These are phyloP conservation scores for Syncephalastrum contaminatum DNA, from an alignment of 371 early-diverging fungal genomes.

Conservation along the genomic window DNA sequence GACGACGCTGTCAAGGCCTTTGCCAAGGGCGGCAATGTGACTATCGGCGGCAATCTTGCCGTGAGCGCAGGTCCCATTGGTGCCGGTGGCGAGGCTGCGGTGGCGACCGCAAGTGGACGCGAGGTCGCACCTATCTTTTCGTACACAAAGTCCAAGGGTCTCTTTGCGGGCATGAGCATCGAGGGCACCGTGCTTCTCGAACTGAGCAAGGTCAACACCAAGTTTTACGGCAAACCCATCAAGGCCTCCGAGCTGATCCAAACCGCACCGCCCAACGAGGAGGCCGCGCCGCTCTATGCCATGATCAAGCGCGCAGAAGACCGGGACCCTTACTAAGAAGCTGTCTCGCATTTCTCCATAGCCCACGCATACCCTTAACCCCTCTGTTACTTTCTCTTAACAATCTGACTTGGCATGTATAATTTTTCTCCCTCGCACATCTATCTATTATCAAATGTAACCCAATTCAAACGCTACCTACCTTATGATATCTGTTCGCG, in stretches of 20 bases:
- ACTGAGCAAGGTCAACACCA: slow-evolving; percentile 52
- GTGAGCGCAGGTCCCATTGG: slow-evolving; percentile 84
- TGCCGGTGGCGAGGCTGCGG: slow-evolving; percentile 73
- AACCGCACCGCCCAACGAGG: slow-evolving; percentile 23
- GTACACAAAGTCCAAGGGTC: slow-evolving; percentile 74
- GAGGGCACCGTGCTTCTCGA: slow-evolving; percentile 60
- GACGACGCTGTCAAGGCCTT: slow-evolving; percentile 80
- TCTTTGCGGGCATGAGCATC: slow-evolving; percentile 68
- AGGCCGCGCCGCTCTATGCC: slow-evolving; percentile 35
- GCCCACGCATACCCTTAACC: no score
- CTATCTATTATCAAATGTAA: no score
- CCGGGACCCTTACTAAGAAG: slow-evolving; percentile 34
- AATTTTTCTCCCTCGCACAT: no score
- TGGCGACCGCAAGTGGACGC: slow-evolving; percentile 42
- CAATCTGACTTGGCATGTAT: no score
- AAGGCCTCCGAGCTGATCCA: slow-evolving; percentile 49
- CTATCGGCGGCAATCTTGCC: slow-evolving; percentile 65
- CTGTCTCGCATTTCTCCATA: no score
- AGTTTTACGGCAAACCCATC: slow-evolving; percentile 52
- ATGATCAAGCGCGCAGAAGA: slow-evolving; percentile 40
- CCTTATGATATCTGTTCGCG: no score
- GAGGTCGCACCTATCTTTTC: slow-evolving; percentile 55
- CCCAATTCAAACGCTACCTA: no score
- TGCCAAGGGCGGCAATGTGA: slow-evolving; percentile 70
- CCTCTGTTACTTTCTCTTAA: no score